Base-by-base conservation (phyloP, 257 asterid genomes). In the Solanum bulbocastanum region DNA sequence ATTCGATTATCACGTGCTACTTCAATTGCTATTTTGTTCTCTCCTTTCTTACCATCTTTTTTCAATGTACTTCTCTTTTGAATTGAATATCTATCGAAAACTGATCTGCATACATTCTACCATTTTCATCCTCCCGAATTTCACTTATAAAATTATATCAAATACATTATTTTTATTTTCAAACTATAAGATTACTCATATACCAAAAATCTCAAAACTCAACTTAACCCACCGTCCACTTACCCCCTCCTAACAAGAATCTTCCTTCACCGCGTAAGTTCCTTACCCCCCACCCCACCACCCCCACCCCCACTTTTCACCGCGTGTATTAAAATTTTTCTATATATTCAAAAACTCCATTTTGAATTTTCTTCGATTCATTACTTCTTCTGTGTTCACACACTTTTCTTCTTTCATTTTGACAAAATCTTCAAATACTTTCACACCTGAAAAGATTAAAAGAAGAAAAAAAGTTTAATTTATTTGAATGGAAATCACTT, bases 401-500 rank as follows among this genome's bases (percentile, higher is more conserved):
- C 76, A 10, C 25, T 25, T 25, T 73, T 58, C n/a, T 23, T 88
- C 6, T 32, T 11, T 66, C 25, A 11, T 44, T 65, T 83, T 93
- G 18, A 2, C 49, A 92, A 65, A n/a, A 65, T 65, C 27, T 72
- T 74, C 82, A 36, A 74, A 74, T 60, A 44, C 87, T 71, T 89
- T 86, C 89, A 73, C 66, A 90, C 91, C 86, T 25, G 18, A 71
- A 46, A 25, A 23, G 3, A 52, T 16, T 15, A 35, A 35, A 33
- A n/a, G 7, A 12, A 0, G 11, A 2, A 13, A 3, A 36, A 23
- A 3, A 39, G 60, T 5, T n/a, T 22, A 81, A 18, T 65, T 60
- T 52, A 27, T 13, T n/a, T 25, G 32, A 58, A 95, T 95, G 98
- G 97, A 90, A 87, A 88, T 92, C 58, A 49, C 60, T 49, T 89